Evolutionary conservation across 257 asterid genomes (phyloP), one percentile per base, ranked within the genome.

Genomic region (Buddleja alternifolia): DNA sequence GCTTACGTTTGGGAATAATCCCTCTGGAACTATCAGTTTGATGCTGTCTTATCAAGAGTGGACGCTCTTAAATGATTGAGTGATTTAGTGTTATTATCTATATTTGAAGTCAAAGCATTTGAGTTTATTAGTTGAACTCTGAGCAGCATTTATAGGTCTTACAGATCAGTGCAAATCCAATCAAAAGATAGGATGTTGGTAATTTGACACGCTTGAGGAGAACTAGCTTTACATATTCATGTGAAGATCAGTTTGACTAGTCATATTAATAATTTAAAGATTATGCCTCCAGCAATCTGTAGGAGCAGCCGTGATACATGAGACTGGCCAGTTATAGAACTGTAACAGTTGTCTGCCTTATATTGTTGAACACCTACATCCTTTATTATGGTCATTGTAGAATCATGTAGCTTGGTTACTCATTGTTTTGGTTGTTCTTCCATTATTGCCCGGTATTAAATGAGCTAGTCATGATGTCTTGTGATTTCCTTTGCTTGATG

Each of bases 321-420:
- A 41, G 73, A 60, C 73, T 60, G 74, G 69, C 72, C 51, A 15
- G 67, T 52, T 52, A 67, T 50, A 48, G 19, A 25, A 52, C 60
- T 20, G 32, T 68, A 25, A 52, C 45, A 56, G 44, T 54, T 54
- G 25, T 67, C 2, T 20, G 63, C 44, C 44, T 61, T 25, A 29
- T 56, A 14, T 53, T 48, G 66, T 19, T 55, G 24, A 41, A 42
- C 56, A 12, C 29, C 3, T 10, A 23, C 16, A 19, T 45, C 12
- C n/a, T 41, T 29, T 29, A 29, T 29, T 12, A 15, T 59, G 10
- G 25, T 25, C 47, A 56, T 29, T 44, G 29, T 37, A 65, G 14
- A 50, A n/a, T 45, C 48, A 7, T 12, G 41, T 46, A 25, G 44
- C 57, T 24, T 45, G 15, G 6, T 68, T 50, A 32, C 42, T 41